Evolutionary conservation across 129 eudicot genomes (phyloP).

Genomic region (Oenanthe sinensis): DNA sequence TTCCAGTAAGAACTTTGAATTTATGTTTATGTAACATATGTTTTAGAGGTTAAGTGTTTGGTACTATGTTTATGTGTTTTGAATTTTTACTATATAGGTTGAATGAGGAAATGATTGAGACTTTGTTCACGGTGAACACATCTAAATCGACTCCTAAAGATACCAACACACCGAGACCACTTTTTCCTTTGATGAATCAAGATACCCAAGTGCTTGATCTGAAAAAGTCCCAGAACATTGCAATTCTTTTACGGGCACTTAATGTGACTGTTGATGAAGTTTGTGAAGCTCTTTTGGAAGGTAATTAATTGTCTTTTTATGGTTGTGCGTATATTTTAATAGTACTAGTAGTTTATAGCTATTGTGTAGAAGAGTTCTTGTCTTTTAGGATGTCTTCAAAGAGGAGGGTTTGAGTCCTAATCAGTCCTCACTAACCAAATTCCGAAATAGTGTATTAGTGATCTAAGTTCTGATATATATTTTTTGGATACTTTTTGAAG

Average conservation of each 20-base stretch:
- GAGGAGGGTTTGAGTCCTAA: not conserved
- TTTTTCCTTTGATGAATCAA: constrained; percentile 20
- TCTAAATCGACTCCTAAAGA: constrained; percentile 33
- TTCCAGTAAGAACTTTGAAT: constrained; percentile 42
- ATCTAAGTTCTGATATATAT: not conserved
- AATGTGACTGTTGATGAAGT: constrained; percentile 78
- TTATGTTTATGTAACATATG: not conserved
- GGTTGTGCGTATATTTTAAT: not conserved
- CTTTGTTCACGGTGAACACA: constrained; percentile 44
- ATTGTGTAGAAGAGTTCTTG: not conserved
- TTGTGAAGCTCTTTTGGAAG: constrained; percentile 67
- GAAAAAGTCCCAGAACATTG: constrained; percentile 69
- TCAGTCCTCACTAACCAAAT: not conserved
- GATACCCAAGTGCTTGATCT: constrained; percentile 61
- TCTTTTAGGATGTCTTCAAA: not conserved
- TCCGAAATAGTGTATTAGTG: not conserved
- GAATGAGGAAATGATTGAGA: constrained; percentile 85
- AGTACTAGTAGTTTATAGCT: not conserved
- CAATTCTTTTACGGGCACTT: constrained; percentile 66
- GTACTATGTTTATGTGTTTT: not conserved
- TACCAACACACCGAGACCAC: constrained; percentile 15
- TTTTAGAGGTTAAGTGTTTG: not conserved
- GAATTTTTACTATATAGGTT: constrained; percentile 27
- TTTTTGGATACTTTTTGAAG: not conserved
- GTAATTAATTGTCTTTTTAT: constrained; percentile 16